Conservation (phyloP, 2,329 filamentous ascomycete species). For the Talaromyces sp. region DNA sequence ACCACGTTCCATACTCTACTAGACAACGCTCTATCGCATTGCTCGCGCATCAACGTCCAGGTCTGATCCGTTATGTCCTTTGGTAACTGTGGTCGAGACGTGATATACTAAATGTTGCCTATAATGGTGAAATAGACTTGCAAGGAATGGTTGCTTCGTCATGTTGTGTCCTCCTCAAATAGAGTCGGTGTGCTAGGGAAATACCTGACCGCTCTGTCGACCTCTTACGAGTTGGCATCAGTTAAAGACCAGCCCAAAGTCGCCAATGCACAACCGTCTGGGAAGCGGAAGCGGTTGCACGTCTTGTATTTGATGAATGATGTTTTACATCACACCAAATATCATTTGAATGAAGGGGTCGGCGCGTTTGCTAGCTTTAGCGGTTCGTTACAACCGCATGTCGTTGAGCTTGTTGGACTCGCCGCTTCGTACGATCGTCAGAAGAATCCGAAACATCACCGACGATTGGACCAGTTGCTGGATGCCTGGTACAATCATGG, state of each 20-base stretch:
- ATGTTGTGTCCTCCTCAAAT: slow-evolving; percentile 64
- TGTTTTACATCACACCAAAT: slow-evolving; percentile 65
- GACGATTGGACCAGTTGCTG: slow-evolving; percentile 63
- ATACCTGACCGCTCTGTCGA: slow-evolving; percentile 68
- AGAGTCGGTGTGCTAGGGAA: slow-evolving; percentile 68
- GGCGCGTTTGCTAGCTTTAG: slow-evolving; percentile 51
- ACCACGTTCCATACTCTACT: slow-evolving; percentile 65
- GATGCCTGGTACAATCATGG: slow-evolving; percentile 65
- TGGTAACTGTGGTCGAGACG: slow-evolving; percentile 21
- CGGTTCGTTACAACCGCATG: slow-evolving; percentile 54
- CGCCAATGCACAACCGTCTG: slow-evolving; percentile 44
- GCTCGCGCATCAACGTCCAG: slow-evolving; percentile 80
- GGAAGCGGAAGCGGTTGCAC: slow-evolving; percentile 68
- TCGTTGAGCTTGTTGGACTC: slow-evolving; percentile 60
- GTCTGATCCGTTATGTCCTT: slow-evolving; percentile 59
- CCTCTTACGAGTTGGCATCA: slow-evolving; percentile 48
- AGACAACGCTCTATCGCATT: slow-evolving; percentile 63
- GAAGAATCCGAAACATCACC: slow-evolving; percentile 62
- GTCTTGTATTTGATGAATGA: slow-evolving; percentile 77
- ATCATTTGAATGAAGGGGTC: slow-evolving; percentile 41
- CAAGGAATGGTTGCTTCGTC: slow-evolving; percentile 77
- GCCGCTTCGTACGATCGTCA: slow-evolving; percentile 54
- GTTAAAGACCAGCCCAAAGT: slow-evolving; percentile 21
- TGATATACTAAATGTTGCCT: slow-evolving; percentile 35
- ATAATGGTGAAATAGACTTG: slow-evolving; percentile 61